phyloP scores from a whole-genome alignment of 768 basidiomycete genomes.

The Cystobasidium onofrii region DNA sequence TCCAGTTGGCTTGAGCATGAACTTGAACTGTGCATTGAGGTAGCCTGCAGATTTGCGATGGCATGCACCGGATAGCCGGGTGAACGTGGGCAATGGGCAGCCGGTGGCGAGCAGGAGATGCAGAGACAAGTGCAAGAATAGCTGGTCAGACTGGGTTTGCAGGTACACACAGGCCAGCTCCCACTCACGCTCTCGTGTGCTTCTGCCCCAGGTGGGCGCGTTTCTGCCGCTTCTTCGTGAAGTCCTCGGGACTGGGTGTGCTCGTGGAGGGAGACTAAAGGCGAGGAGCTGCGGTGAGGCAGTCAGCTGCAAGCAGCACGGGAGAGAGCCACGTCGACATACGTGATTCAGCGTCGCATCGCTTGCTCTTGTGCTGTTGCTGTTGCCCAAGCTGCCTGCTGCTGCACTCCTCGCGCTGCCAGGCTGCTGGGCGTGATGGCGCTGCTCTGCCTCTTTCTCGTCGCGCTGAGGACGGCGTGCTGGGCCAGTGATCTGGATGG shows the following conservation, averaged over 20 bases:
- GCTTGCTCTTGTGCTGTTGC: neutral
- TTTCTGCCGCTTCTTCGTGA: conserved; percentile 57
- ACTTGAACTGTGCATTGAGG: conserved; percentile 91
- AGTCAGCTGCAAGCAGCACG: neutral
- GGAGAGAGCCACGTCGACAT: neutral
- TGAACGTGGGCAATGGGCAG: neutral
- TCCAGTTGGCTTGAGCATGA: conserved; percentile 87
- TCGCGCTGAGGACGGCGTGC: conserved; percentile 43
- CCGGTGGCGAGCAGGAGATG: neutral
- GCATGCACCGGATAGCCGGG: neutral
- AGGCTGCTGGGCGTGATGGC: conserved; percentile 49
- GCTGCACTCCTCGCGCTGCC: neutral
- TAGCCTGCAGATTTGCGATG: conserved; percentile 56
- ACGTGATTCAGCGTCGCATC: neutral
- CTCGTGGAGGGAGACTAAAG: conserved; percentile 79
- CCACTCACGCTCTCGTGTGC: conserved; percentile 81
- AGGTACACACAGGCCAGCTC: neutral
- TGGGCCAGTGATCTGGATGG: conserved; percentile 3
- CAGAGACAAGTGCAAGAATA: neutral
- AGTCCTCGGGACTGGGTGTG: conserved; percentile 55
- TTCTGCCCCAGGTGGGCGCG: conserved; percentile 58
- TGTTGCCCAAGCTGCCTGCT: neutral
- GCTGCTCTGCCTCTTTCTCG: conserved; percentile 55
- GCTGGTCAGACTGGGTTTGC: neutral
- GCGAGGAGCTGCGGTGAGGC: conserved; percentile 63